Evolutionary conservation across 2,329 filamentous ascomycete genomes (phyloP), one percentile per base, ranked within the genome.

Genomic region (Ophiosphaerella narmari): DNA sequence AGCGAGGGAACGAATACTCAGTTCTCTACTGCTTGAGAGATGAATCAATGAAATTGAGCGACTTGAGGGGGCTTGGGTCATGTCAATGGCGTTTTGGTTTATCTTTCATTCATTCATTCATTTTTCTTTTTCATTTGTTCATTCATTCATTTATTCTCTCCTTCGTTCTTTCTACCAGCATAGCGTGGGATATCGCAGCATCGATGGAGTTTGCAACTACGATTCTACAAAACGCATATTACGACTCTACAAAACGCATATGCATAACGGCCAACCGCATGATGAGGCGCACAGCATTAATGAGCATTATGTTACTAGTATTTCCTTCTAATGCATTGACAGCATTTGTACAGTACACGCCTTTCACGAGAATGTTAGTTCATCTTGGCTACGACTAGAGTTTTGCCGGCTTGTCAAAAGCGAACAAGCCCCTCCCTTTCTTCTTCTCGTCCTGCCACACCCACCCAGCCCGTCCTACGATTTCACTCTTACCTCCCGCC

Each of bases 381-480:
- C 18, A 11, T 40, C 23, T 24, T 29, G 5, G 7, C 12, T 26
- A 26, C 31, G 12, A 23, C 37, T 53, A 66, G 23, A 66, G 34
- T 36, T 34, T 60, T 18, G 64, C 41, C 9, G 53, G 53, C 35
- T 53, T 59, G 5, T 60, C 60, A 26, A 72, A 70, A 4, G 46
- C 59, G 46, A 72, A 73, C 4, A 73, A 34, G 5, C 61, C 62
- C 39, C 64, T 61, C 5, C 68, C 63, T 43, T 66, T 59, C 37
- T 44, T 63, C 39, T 63, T 47, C 16, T 36, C 11, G 52, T 72
- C 68, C 31, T 62, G 60, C 49, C 54, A 70, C 3, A 84, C 80
- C 63, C 70, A 75, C 1, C 81, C 82, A 8, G 44, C 65, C 52
- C 72, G 73, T 2, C 81, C 81, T 45, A 84, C 75, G 8, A 76